Evolutionary conservation across 345 rosid species (phyloP).

Genomic region (Capsella bursapastoris): DNA sequence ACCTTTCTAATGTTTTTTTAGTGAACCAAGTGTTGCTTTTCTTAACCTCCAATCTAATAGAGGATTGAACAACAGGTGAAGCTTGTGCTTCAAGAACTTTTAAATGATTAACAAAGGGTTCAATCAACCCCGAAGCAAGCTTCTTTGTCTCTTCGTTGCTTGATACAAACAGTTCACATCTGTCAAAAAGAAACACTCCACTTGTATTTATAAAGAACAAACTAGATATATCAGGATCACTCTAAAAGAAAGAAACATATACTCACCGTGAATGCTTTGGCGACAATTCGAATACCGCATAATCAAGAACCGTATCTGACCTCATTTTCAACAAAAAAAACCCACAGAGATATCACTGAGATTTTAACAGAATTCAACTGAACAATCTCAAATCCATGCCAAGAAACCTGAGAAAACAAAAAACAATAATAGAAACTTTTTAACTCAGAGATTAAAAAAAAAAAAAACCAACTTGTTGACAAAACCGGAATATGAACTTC

Average conservation of each 20-base stretch:
- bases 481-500: neutral
- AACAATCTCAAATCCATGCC: conserved; percentile 1
- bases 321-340: conserved; percentile 52
- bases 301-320: conserved; percentile 64
- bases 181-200: conserved; percentile 14
- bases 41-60: conserved; percentile 73
- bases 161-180: conserved; percentile 74
- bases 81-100: conserved; percentile 74
- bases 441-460: neutral
- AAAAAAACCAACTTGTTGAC: neutral
- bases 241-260: neutral
- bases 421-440: conserved; percentile 10
- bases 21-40: conserved; percentile 72
- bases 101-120: conserved; percentile 79
- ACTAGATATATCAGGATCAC: neutral
- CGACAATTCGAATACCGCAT: conserved; percentile 78
- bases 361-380: neutral
- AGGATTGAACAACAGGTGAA: conserved; percentile 49
- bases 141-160: conserved; percentile 76
- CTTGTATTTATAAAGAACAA: neutral
- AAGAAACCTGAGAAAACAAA: conserved; percentile 17
- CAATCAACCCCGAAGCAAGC: conserved; percentile 80
- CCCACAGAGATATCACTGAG: neutral
- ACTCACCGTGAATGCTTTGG: conserved; percentile 78
- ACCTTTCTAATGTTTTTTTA: conserved; percentile 94